A percentile compares a stretch with the other conserved stretches of the same genome.
These are phyloP conservation scores for Pestalotiopsis sp. DNA, from an alignment of 2,329 filamentous ascomycete genomes.

Conservation along the genomic window DNA sequence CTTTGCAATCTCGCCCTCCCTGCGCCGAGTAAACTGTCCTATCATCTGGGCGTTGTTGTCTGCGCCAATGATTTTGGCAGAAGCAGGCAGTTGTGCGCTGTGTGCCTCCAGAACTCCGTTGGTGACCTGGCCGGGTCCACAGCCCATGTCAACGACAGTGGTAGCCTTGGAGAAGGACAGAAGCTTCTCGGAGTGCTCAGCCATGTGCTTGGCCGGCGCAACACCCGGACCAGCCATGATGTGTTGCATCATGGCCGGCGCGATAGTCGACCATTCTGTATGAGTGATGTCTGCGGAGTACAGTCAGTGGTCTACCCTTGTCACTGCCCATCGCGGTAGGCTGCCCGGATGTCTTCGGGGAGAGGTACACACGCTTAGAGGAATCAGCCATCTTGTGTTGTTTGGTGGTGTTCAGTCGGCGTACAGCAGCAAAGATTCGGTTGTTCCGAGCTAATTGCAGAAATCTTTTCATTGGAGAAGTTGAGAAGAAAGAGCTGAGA, in stretches of 20 bases:
- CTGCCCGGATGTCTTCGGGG: no score
- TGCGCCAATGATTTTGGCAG: constrained; percentile 15
- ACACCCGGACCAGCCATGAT: constrained; percentile 17
- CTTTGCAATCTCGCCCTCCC: constrained; percentile 10
- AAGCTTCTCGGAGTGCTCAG: constrained; percentile 8
- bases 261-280: constrained; percentile 7
- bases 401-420: no score
- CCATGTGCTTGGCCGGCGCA: constrained; percentile 18
- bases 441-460: no score
- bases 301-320: not conserved
- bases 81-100: not conserved
- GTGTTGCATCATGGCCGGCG: constrained; percentile 10
- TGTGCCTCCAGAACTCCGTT: constrained; percentile 16
- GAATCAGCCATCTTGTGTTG: no score
- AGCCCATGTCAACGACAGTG: constrained; percentile 19
- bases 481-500: no score
- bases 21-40: constrained; percentile 11
- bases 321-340: no score
- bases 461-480: no score
- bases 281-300: constrained; percentile 3
- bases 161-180: constrained; percentile 18
- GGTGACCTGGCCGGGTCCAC: constrained; percentile 19
- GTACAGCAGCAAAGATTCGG: no score
- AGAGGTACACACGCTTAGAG: no score
- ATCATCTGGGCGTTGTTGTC: constrained; percentile 20